These are phyloP conservation scores for Russula sp. DNA, from an alignment of 768 basidiomycete genomes.

Conservation along the genomic window DNA sequence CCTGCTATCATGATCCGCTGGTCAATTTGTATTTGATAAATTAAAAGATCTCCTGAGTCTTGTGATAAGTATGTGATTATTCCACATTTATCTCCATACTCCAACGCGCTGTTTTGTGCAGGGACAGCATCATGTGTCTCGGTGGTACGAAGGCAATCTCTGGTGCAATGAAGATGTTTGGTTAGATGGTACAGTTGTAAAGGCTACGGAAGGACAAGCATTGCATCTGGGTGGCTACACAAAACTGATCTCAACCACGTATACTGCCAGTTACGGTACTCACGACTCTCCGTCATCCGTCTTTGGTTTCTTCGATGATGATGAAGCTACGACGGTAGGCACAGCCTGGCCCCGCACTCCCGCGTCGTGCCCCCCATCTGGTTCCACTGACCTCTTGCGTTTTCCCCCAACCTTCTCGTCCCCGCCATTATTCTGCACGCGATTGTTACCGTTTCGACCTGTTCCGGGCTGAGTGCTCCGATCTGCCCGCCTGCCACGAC, in stretches of 20 bases:
- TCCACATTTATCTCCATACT: neutral
- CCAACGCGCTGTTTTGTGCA: neutral
- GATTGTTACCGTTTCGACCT: slow-evolving; percentile 29
- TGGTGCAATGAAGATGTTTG: neutral
- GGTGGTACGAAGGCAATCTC: neutral
- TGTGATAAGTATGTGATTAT: neutral
- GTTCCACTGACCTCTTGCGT: slow-evolving; percentile 72
- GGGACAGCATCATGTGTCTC: neutral
- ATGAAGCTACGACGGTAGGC: slow-evolving; percentile 42
- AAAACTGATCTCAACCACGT: slow-evolving; percentile 7
- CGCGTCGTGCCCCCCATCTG: slow-evolving; percentile 69
- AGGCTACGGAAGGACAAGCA: slow-evolving; percentile 16
- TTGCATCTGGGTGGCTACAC: slow-evolving; percentile 19
- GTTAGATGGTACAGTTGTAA: neutral
- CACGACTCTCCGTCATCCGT: slow-evolving; percentile 36
- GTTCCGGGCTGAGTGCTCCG: slow-evolving; percentile 36
- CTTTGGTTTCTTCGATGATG: slow-evolving; percentile 43
- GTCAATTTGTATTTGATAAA: neutral
- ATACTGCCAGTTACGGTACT: slow-evolving; percentile 7
- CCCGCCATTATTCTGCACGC: slow-evolving; percentile 29
- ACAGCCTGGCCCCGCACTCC: slow-evolving; percentile 62
- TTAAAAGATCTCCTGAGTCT: neutral
- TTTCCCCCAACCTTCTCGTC: slow-evolving; percentile 63
- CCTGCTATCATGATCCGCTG: neutral
- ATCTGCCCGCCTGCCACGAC: slow-evolving; percentile 36